phyloP scores from a whole-genome alignment of 495 filamentous ascomycete species.

The Tuber melanosporum region DNA sequence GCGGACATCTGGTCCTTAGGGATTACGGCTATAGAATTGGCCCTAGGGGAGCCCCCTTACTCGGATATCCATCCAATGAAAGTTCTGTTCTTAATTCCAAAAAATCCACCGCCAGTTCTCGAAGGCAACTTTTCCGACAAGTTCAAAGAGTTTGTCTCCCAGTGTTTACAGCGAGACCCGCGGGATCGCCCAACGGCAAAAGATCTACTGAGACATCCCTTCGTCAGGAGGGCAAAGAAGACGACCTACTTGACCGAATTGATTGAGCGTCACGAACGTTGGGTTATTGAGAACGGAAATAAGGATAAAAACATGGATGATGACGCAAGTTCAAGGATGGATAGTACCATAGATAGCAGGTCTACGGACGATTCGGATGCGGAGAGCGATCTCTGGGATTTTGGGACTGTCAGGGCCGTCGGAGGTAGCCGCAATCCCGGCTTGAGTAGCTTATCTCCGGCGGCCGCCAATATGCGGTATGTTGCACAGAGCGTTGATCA shows the following conservation, averaged over 20 bases:
- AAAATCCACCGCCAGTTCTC: slow-evolving; percentile 74
- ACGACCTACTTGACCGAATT: slow-evolving; percentile 77
- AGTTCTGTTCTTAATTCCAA: slow-evolving; percentile 93
- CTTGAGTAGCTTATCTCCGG: slow-evolving; percentile 37
- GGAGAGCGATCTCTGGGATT: slow-evolving; percentile 83
- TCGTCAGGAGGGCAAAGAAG: slow-evolving; percentile 80
- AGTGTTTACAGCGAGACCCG: slow-evolving; percentile 85
- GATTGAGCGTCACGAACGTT: slow-evolving; percentile 56
- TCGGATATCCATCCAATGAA: slow-evolving; percentile 95
- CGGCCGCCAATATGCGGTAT: slow-evolving; percentile 39
- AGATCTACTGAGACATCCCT: slow-evolving; percentile 83
- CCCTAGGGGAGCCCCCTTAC: slow-evolving; percentile 86
- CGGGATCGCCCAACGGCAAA: slow-evolving; percentile 76
- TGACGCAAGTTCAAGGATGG: slow-evolving; percentile 48
- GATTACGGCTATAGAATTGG: slow-evolving; percentile 91
- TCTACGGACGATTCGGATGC: slow-evolving; percentile 62
- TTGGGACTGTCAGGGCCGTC: slow-evolving; percentile 80
- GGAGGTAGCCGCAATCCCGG: slow-evolving; percentile 32
- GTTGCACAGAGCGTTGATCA: slow-evolving; percentile 37
- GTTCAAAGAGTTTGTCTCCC: slow-evolving; percentile 87
- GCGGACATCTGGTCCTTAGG: slow-evolving; percentile 97
- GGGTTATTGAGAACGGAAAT: slow-evolving; percentile 52
- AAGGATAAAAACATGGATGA: slow-evolving; percentile 64
- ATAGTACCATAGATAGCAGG: slow-evolving; percentile 53
- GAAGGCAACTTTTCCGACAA: slow-evolving; percentile 81